Evolutionary conservation across 805 yeast species (phyloP), one percentile per base, ranked within the genome.

Genomic region (Novakomyces olei): DNA sequence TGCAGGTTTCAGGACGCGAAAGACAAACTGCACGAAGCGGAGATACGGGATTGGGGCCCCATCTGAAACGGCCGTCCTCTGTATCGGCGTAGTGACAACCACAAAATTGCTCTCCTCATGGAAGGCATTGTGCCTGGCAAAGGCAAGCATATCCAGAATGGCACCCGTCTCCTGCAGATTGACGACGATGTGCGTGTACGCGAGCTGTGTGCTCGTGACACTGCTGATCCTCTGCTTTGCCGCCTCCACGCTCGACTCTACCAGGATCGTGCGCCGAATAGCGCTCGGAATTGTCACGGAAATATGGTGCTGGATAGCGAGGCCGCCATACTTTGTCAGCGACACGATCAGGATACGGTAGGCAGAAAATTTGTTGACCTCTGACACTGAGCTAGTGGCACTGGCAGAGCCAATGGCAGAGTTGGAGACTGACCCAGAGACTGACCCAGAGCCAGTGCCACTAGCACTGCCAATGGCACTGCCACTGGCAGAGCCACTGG

Each of bases 131-230:
- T 39, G 36, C 26, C 34, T 12, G 29, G 40, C 31, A 8, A 37
- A 34, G 17, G 28, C 29, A 4, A 47, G 30, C 19, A 41, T 23
- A 7, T 35, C 29, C 8, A 39, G 35, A 12, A 41, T 36, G 19
- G 36, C 42, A 8, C 38, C 36, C 10, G 37, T 36, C 19, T 42
- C 47, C 10, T 32, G 34, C 7, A 45, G 37, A 35, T 46, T 46
- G n/a, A 48, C 28, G 18, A 48, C 41, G 12, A 48, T 39, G 37
- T 48, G 52, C 7, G 49, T 48, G 42, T 48, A n/a, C n/a, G n/a
- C n/a, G n/a, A n/a, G n/a, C n/a, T n/a, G n/a, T n/a, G n/a, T n/a
- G n/a, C n/a, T n/a, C n/a, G n/a, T n/a, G n/a, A n/a, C n/a, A n/a
- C n/a, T n/a, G n/a, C n/a, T n/a, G n/a, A n/a, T n/a, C n/a, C n/a